phyloP scores from a whole-genome alignment of 1,139 yeast genomes.

The Nakaseomyces uthaithaninus region DNA sequence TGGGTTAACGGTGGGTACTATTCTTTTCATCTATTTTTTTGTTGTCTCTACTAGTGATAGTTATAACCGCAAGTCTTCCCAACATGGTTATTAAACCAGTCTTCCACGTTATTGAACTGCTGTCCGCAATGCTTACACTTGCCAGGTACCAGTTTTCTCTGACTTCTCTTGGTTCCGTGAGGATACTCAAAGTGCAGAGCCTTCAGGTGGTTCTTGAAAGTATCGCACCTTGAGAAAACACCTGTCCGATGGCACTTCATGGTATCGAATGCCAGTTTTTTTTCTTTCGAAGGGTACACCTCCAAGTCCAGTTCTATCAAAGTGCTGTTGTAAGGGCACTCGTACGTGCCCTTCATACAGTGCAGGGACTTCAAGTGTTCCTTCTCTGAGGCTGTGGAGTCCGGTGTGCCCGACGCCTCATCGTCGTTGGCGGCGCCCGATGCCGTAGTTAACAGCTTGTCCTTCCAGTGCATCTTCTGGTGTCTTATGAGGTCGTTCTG shows the following conservation, averaged over 20 bases:
- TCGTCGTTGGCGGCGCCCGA: not conserved
- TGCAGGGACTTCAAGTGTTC: conserved; percentile 22
- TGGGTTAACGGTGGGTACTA: no score
- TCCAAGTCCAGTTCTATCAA: conserved; percentile 26
- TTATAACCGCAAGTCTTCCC: conserved; percentile 45
- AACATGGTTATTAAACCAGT: conserved; percentile 69
- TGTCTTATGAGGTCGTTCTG: conserved; percentile 79
- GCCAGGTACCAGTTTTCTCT: conserved; percentile 59
- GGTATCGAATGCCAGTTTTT: conserved; percentile 14
- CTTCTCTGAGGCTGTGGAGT: conserved; percentile 6
- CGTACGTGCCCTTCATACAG: conserved; percentile 37
- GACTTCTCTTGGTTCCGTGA: conserved; percentile 69
- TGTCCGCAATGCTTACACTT: conserved; percentile 66
- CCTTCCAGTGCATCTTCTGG: conserved; percentile 71
- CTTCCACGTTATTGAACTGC: conserved; percentile 58
- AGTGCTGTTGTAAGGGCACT: conserved; percentile 37
- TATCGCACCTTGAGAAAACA: conserved; percentile 78
- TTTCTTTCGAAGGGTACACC: conserved; percentile 21
- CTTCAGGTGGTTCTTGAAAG: conserved; percentile 80
- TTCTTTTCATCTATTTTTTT: not conserved
- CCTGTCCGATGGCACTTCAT: conserved; percentile 66
- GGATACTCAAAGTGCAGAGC: conserved; percentile 87
- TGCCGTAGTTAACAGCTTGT: conserved; percentile 34
- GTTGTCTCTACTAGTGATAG: conserved; percentile 13
- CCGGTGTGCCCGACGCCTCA: not conserved